Evolutionary conservation across 805 yeast genomes (phyloP).

Genomic region (Ogataea zsoltii): DNA sequence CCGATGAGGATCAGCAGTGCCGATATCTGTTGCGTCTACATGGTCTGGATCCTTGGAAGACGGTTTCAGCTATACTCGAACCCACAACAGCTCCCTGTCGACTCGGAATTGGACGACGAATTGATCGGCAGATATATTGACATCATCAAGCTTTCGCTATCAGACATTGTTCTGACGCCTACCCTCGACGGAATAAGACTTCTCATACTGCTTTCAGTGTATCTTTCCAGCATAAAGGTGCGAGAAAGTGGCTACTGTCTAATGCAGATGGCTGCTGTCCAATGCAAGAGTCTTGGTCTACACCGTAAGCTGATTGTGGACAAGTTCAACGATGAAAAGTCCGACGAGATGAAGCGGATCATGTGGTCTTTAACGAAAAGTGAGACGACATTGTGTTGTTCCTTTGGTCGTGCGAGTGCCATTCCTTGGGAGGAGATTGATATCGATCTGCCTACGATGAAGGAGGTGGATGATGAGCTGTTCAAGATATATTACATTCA

Average conservation of each 20-base stretch:
- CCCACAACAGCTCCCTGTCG: constrained; percentile 25
- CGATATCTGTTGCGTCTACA: constrained; percentile 46
- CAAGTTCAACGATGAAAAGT: constrained; percentile 35
- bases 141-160: constrained; percentile 42
- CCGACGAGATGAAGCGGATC: constrained; percentile 42
- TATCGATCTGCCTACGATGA: constrained; percentile 38
- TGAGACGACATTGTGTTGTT: constrained; percentile 42
- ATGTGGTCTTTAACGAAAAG: constrained; percentile 46
- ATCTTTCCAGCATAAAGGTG: constrained; percentile 44
- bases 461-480: constrained; percentile 33
- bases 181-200: constrained; percentile 46
- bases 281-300: constrained; percentile 49
- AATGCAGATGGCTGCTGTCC: constrained; percentile 47
- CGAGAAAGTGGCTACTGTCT: constrained; percentile 51
- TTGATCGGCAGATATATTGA: constrained; percentile 38
- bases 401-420: constrained; percentile 48
- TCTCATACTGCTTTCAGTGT: constrained; percentile 42
- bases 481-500: constrained; percentile 36
- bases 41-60: constrained; percentile 46
- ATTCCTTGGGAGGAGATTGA: constrained; percentile 46
- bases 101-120: constrained; percentile 28
- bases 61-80: constrained; percentile 33
- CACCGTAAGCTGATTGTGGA: constrained; percentile 41
- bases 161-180: constrained; percentile 46
- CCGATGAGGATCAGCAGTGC: constrained; percentile 31